Evolutionary conservation across 2,329 filamentous ascomycete genomes (phyloP), one percentile per base, ranked within the genome.

Genomic region (Colletotrichum sp.): DNA sequence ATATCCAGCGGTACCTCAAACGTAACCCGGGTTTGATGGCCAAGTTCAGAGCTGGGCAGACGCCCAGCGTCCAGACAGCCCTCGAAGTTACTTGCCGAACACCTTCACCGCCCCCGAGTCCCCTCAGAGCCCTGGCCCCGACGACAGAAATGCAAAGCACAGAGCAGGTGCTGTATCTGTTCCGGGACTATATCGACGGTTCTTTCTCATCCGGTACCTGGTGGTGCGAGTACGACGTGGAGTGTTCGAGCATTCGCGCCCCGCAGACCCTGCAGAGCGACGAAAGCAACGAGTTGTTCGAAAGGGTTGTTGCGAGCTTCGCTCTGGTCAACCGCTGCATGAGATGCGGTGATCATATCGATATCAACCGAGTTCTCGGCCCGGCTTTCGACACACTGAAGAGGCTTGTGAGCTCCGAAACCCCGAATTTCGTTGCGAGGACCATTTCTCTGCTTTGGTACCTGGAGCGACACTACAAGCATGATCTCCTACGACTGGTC

Each of bases 1-100:
- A 85, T 77, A 83, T 87, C 69, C 83, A 82, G 76, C 84, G 85
- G 44, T 87, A 86, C 55, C 80, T 87, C 34, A 84, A 85, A 76
- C 81, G 84, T 4, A 86, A 86, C 66, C 85, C 85, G 7, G 79
- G 80, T 2, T 80, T 85, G 12, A 79, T 85, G 26, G 80, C 82
- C 55, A 81, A 80, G 6, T 82, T 83, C 55, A 79, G 78, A 21
- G 81, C 82, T 9, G 83, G 83, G 16, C 78, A 84, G 16, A 75
- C 79, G 5, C 83, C 83, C 30, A 83, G 79, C 68, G 72, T 79
- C 4, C 83, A 84, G 72, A 83, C 83, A 0, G 77, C 78, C 4
- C 71, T 80, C 32, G 83, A 84, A 63, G 83, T 84, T 13, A 80
- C 82, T 62, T 84, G 83, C 44, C 79, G 79, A 57, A 83, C 83